Evolutionary conservation across 1,139 yeast genomes (phyloP).

Genomic region (Yamadazyma triangularis): DNA sequence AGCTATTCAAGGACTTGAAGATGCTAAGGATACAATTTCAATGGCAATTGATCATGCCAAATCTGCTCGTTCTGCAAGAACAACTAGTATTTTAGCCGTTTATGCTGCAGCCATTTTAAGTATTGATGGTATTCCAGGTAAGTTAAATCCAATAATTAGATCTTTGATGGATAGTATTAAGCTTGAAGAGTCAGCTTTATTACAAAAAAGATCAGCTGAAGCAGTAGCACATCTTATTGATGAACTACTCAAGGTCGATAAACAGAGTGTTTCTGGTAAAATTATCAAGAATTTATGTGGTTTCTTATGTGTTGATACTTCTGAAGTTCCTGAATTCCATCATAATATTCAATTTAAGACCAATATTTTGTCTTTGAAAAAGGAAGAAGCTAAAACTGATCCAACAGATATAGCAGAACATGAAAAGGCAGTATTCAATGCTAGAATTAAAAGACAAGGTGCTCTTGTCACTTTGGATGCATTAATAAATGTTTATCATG

Average conservation of each 20-base stretch:
- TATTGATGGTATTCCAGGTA: slow-evolving; percentile 67
- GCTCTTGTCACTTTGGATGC: slow-evolving; percentile 69
- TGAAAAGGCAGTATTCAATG: slow-evolving; percentile 64
- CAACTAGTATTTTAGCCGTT: slow-evolving; percentile 63
- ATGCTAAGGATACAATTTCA: slow-evolving; percentile 64
- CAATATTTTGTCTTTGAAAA: slow-evolving; percentile 66
- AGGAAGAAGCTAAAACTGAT: slow-evolving; percentile 73
- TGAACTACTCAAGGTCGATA: slow-evolving; percentile 52
- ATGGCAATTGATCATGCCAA: slow-evolving; percentile 70
- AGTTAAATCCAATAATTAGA: slow-evolving; percentile 83
- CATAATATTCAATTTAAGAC: slow-evolving; percentile 58
- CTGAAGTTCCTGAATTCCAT: slow-evolving; percentile 90
- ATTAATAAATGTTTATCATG: slow-evolving; percentile 47
- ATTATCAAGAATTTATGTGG: slow-evolving; percentile 88
- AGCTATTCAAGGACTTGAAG: slow-evolving; percentile 72
- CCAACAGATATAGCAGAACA: slow-evolving; percentile 62
- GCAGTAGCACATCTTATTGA: slow-evolving; percentile 64
- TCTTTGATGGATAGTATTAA: slow-evolving; percentile 92
- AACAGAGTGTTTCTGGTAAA: slow-evolving; percentile 77
- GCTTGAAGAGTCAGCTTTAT: slow-evolving; percentile 58
- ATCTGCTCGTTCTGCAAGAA: slow-evolving; percentile 49
- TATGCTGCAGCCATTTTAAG: slow-evolving; percentile 72
- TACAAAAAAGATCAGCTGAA: slow-evolving; percentile 69
- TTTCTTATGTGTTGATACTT: slow-evolving; percentile 89
- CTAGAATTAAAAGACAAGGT: slow-evolving; percentile 78